phyloP scores from a whole-genome alignment of 148 eudicot genomes.

The Cornus florida region DNA sequence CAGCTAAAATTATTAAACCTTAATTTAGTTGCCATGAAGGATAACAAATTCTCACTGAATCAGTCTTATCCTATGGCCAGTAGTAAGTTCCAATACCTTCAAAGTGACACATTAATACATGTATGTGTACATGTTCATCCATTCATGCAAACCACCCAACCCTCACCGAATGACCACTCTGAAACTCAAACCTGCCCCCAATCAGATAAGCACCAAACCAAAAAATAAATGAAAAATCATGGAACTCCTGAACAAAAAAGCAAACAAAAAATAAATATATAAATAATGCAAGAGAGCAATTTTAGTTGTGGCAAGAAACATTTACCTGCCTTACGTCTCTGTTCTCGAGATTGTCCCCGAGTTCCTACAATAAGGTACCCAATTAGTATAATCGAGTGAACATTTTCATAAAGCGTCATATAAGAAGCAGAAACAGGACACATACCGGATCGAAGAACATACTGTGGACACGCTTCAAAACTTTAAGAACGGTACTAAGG shows the following conservation, averaged over 20 bases:
- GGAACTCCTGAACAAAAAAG: background rate
- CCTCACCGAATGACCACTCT: background rate
- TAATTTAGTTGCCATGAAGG: background rate
- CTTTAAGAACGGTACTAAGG: constrained; percentile 70
- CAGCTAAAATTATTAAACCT: background rate
- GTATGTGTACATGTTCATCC: background rate
- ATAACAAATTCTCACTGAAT: background rate
- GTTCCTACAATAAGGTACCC: constrained; percentile 35
- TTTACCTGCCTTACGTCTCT: constrained; percentile 79
- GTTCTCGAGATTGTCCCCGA: constrained; percentile 37
- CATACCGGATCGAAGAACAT: constrained; percentile 73
- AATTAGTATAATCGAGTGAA: background rate
- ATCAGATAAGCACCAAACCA: background rate
- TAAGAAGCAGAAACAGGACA: constrained; percentile 17
- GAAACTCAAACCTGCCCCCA: background rate
- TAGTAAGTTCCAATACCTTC: background rate
- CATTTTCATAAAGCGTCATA: background rate
- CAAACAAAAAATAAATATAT: background rate
- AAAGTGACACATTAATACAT: background rate
- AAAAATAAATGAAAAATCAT: background rate
- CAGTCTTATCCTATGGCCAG: background rate
- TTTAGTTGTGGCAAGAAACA: background rate
- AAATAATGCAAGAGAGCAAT: background rate
- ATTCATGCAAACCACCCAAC: background rate
- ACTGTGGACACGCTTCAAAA: constrained; percentile 62